Conservation (phyloP, 345 rosid genomes). For the Murraya paniculata region DNA sequence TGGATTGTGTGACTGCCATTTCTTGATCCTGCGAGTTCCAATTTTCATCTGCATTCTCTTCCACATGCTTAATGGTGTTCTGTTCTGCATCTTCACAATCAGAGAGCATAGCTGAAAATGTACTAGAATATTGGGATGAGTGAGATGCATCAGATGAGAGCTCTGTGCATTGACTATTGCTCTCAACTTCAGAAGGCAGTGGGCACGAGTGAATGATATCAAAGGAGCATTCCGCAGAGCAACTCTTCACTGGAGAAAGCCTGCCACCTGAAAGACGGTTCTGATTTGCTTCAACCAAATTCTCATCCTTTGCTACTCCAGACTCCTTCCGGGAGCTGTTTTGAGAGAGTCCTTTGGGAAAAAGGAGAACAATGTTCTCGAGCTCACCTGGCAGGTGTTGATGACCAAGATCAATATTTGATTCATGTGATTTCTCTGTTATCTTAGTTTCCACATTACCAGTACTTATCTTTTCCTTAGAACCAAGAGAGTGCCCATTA, state of each 20-base stretch:
- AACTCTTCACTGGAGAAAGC: slow-evolving; percentile 26
- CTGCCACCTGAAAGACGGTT: slow-evolving; percentile 30
- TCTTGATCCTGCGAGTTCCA: slow-evolving; percentile 43
- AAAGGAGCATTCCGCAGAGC: slow-evolving; percentile 26
- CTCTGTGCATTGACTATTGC: slow-evolving; percentile 21
- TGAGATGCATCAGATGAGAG: slow-evolving; percentile 29
- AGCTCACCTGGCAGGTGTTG: slow-evolving; percentile 31
- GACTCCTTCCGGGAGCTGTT: slow-evolving; percentile 24
- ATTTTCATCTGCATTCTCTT: slow-evolving; percentile 32
- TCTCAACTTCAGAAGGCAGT: slow-evolving; percentile 36
- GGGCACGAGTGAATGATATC: slow-evolving; percentile 54
- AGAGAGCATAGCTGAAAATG: slow-evolving; percentile 11
- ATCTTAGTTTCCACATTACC: slow-evolving; percentile 26
- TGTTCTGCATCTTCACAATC: slow-evolving; percentile 22
- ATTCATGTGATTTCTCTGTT: slow-evolving; percentile 25
- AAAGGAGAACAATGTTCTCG: slow-evolving; percentile 44
- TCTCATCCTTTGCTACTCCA: slow-evolving; percentile 23
- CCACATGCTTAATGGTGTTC: slow-evolving; percentile 16
- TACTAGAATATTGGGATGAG: slow-evolving; percentile 6
- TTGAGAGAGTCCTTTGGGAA: slow-evolving; percentile 36
- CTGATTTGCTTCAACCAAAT: slow-evolving; percentile 21
- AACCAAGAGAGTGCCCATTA: slow-evolving; percentile 21
- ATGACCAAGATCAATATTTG: slow-evolving; percentile 24
- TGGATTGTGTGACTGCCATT: slow-evolving; percentile 38
- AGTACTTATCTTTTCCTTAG: slow-evolving; percentile 27